Evolutionary conservation across 208 protist genomes (phyloP).

Genomic region (Leishmania lainsoni): DNA sequence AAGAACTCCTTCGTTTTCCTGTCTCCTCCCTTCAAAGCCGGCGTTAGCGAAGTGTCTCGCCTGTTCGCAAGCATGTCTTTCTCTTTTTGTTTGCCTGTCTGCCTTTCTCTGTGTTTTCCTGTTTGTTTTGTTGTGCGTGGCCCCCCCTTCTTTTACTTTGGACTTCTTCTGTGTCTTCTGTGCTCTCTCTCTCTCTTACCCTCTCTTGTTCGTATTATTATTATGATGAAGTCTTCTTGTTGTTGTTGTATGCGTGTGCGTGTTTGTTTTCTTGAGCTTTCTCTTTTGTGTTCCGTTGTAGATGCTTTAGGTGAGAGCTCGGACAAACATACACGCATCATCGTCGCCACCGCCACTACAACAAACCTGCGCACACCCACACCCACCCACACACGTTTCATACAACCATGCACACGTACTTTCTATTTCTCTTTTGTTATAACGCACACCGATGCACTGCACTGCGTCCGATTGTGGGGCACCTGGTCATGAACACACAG

Average conservation of each 20-base stretch:
- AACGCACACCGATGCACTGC: background rate
- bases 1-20: background rate
- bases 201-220: slow-evolving; percentile 13
- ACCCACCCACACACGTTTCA: background rate
- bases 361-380: background rate
- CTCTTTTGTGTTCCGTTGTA: background rate
- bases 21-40: background rate
- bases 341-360: background rate
- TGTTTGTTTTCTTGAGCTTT: background rate
- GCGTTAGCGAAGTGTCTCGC: background rate
- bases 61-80: background rate
- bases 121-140: background rate
- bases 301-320: background rate
- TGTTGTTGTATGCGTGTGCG: background rate
- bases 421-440: background rate
- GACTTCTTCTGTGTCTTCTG: background rate
- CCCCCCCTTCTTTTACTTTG: background rate
- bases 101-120: background rate
- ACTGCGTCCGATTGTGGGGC: background rate
- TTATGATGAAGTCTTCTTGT: slow-evolving; percentile 11
- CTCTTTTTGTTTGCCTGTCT: background rate
- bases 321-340: background rate
- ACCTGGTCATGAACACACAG: background rate
- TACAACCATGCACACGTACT: background rate
- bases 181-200: slow-evolving; percentile 11